Percentiles rank a stretch among this genome's conserved stretches.
Evolutionary conservation across 345 rosid genomes (phyloP).

Genomic region (Populus davidiana): DNA sequence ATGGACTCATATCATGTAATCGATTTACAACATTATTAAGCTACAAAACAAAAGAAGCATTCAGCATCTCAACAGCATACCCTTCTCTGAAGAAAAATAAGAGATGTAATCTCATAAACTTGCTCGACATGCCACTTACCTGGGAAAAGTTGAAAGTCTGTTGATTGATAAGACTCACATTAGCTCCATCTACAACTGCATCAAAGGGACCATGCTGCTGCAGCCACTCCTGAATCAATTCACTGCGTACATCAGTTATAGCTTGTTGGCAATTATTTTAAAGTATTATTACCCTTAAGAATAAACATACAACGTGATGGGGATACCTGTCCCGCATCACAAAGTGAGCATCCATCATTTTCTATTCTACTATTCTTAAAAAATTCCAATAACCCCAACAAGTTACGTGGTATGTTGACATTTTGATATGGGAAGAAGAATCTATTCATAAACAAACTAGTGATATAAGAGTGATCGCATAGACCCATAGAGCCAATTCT

Average conservation of each 20-base stretch:
- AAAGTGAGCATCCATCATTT: background rate
- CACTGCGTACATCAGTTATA: constrained; percentile 24
- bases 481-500: background rate
- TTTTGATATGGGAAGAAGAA: constrained; percentile 7
- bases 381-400: background rate
- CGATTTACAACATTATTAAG: constrained; percentile 54
- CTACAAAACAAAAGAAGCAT: constrained; percentile 37
- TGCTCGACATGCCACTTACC: constrained; percentile 31
- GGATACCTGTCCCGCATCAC: background rate
- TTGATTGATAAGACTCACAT: constrained; percentile 58
- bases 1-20: constrained; percentile 55
- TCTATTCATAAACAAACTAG: background rate
- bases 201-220: constrained; percentile 87
- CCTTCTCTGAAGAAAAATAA: background rate
- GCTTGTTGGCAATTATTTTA: constrained; percentile 10
- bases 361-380: constrained; percentile 1
- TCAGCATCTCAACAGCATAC: constrained; percentile 2
- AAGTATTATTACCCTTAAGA: constrained; percentile 11
- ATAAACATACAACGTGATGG: background rate
- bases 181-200: constrained; percentile 89
- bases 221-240: constrained; percentile 70
- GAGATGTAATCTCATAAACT: constrained; percentile 8
- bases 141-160: constrained; percentile 57
- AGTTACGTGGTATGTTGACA: background rate
- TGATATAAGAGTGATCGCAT: background rate